These are phyloP conservation scores for Naganishia kalamii DNA, from an alignment of 768 basidiomycete genomes.

Conservation along the genomic window DNA sequence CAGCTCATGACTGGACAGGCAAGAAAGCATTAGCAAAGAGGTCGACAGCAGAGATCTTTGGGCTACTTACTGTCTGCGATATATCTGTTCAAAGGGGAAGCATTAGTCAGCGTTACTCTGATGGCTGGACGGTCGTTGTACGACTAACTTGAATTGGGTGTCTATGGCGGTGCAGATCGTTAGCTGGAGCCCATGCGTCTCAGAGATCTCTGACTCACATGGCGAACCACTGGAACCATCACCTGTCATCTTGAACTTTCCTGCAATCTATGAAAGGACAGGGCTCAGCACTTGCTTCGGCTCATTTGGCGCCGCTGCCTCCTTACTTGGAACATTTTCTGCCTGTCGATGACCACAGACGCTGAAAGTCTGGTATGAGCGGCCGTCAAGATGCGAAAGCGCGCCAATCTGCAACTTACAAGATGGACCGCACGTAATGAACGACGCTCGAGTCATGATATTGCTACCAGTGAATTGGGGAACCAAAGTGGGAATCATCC, in stretches of 20 bases:
- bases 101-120: not conserved
- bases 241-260: conserved; percentile 87
- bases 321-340: conserved; percentile 52
- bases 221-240: conserved; percentile 56
- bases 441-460: conserved; percentile 56
- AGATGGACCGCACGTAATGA: conserved; percentile 71
- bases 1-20: conserved; percentile 47
- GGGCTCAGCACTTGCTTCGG: not conserved
- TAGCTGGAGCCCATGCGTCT: not conserved
- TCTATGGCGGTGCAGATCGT: not conserved
- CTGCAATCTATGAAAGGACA: conserved; percentile 33
- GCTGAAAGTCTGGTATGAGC: not conserved
- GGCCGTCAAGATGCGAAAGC: not conserved
- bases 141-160: conserved; percentile 50
- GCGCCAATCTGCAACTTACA: conserved; percentile 63
- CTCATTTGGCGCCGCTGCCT: not conserved
- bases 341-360: conserved; percentile 63
- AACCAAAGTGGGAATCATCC: conserved; percentile 69
- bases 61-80: conserved; percentile 78
- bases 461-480: conserved; percentile 79
- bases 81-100: conserved; percentile 50
- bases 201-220: not conserved
- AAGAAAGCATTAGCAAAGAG: not conserved
- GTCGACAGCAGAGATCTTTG: not conserved
- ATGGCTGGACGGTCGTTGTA: not conserved